phyloP scores from a whole-genome alignment of 2,329 filamentous ascomycete genomes.

The Rhynchosporium agropyri region DNA sequence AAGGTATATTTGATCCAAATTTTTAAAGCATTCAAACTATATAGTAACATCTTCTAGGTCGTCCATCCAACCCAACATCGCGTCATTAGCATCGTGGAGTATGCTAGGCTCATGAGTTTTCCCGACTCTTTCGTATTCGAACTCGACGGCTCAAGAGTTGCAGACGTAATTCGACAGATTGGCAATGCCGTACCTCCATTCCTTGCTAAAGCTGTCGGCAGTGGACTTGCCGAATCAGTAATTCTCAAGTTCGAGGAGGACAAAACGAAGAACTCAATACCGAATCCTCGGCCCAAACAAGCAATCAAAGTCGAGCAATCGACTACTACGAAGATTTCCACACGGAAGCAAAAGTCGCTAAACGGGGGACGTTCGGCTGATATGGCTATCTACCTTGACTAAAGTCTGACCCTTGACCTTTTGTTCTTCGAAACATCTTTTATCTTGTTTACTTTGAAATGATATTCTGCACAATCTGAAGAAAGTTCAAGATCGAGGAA shows the following conservation, averaged over 20 bases:
- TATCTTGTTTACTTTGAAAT: too few species aligned
- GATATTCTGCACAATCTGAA: too few species aligned
- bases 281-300: background rate
- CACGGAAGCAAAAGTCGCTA: too few species aligned
- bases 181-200: constrained; percentile 30
- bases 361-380: too few species aligned
- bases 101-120: constrained; percentile 27
- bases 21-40: background rate
- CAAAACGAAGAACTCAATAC: background rate
- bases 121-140: constrained; percentile 29
- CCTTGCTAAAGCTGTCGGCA: constrained; percentile 19
- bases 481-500: too few species aligned
- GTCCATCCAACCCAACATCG: constrained; percentile 28
- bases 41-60: background rate
- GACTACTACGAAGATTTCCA: too few species aligned
- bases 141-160: background rate
- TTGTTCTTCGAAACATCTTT: too few species aligned
- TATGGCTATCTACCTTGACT: too few species aligned
- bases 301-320: too few species aligned
- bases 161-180: constrained; percentile 22
- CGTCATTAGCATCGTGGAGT: constrained; percentile 25
- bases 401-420: too few species aligned
- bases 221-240: constrained; percentile 17
- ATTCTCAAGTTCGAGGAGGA: background rate
- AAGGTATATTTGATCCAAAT: background rate